phyloP scores from a whole-genome alignment of 805 yeast species.

The Metschnikowia matae region DNA sequence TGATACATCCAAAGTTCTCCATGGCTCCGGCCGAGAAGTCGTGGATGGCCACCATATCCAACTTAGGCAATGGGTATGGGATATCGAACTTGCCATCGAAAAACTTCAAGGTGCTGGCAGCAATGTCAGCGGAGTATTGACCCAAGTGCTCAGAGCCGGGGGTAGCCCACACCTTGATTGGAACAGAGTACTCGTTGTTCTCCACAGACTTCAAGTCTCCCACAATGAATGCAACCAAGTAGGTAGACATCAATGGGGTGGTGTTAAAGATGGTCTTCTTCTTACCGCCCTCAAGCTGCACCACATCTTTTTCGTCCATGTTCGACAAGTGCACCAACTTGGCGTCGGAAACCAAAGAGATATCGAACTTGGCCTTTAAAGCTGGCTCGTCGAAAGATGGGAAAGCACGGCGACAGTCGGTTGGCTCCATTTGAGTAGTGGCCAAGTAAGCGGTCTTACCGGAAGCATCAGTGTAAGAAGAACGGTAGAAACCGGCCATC shows the following conservation, averaged over 20 bases:
- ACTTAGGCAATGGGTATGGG: slow-evolving; percentile 74
- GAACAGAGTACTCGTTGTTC: slow-evolving; percentile 59
- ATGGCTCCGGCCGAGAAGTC: slow-evolving; percentile 86
- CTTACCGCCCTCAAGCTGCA: slow-evolving; percentile 36
- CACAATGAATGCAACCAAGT: slow-evolving; percentile 75
- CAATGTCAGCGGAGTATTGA: slow-evolving; percentile 65
- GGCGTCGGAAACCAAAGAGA: slow-evolving; percentile 55
- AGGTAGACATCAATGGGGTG: slow-evolving; percentile 84
- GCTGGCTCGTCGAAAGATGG: slow-evolving; percentile 86
- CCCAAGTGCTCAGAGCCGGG: slow-evolving; percentile 74
- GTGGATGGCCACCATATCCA: slow-evolving; percentile 78
- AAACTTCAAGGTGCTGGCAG: slow-evolving; percentile 70
- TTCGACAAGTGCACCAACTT: slow-evolving; percentile 60
- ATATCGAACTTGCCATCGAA: slow-evolving; percentile 72
- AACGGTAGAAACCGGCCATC: slow-evolving; percentile 81
- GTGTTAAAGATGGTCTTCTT: slow-evolving; percentile 62
- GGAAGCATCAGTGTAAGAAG: slow-evolving; percentile 52
- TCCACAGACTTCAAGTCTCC: slow-evolving; percentile 78
- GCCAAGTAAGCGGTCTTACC: slow-evolving; percentile 70
- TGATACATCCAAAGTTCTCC: slow-evolving; percentile 83
- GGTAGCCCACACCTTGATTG: slow-evolving; percentile 77
- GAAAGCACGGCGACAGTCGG: slow-evolving; percentile 83
- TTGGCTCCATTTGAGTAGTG: slow-evolving; percentile 83
- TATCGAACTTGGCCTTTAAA: slow-evolving; percentile 67
- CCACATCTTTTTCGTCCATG: slow-evolving; percentile 59